phyloP scores from a whole-genome alignment of 306 rosid genomes.

The Mucuna pruriens region DNA sequence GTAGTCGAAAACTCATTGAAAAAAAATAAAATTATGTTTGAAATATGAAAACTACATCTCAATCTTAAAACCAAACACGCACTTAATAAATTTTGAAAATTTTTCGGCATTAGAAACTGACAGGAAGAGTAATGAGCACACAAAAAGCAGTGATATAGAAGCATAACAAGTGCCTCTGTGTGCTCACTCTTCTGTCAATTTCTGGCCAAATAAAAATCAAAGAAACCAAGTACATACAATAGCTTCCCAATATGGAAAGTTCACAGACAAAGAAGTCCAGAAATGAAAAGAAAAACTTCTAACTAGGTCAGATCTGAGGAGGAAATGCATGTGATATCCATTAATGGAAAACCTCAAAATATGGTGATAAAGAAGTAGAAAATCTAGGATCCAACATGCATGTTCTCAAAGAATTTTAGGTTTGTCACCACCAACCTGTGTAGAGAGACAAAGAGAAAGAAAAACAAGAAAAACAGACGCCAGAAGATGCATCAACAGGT shows the following conservation, averaged over 20 bases:
- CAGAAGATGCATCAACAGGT: neutral
- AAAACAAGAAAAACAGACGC: neutral
- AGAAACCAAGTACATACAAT: constrained; percentile 9
- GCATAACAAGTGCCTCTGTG: constrained; percentile 70
- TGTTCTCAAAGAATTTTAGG: constrained; percentile 47
- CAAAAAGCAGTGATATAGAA: constrained; percentile 66
- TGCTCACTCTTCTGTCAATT: constrained; percentile 99
- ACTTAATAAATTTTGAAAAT: too few relatives aligned
- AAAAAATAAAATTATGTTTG: too few relatives aligned
- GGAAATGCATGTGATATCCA: constrained; percentile 27
- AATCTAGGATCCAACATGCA: constrained; percentile 30
- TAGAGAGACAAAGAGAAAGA: neutral
- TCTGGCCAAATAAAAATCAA: constrained; percentile 52
- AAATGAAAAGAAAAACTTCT: neutral
- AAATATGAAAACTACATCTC: too few relatives aligned
- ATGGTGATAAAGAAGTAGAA: neutral
- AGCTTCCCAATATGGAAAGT: constrained; percentile 44
- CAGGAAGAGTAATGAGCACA: constrained; percentile 89
- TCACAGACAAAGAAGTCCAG: neutral
- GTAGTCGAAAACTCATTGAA: too few relatives aligned
- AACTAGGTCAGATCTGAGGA: constrained; percentile 62
- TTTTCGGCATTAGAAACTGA: constrained; percentile 60
- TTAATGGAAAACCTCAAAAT: constrained; percentile 36
- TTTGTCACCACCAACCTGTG: neutral
- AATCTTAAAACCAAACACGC: too few relatives aligned